phyloP scores from a whole-genome alignment of 441 rosid genomes.

The Metrosideros polymorpha region DNA sequence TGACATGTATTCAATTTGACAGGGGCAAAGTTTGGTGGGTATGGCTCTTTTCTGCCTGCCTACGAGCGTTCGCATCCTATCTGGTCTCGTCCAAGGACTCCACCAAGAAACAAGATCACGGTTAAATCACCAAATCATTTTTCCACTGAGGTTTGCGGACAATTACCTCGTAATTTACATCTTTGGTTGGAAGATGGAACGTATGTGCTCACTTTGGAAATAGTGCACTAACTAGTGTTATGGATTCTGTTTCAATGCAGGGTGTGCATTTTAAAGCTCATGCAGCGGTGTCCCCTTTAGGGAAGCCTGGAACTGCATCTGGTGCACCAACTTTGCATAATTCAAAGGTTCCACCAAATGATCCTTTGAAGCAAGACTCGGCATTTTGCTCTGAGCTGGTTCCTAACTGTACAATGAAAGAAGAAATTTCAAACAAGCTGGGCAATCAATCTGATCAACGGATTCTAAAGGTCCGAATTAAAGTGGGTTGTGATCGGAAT shows the following conservation, averaged over 20 bases:
- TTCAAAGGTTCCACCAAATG: slow-evolving; percentile 13
- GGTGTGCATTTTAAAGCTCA: slow-evolving; percentile 26
- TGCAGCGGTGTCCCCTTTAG: slow-evolving; percentile 8
- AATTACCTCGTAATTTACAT: not conserved
- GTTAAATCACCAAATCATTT: slow-evolving; percentile 27
- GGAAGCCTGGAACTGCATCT: slow-evolving; percentile 12
- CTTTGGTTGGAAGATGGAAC: slow-evolving; percentile 1
- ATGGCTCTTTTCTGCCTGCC: slow-evolving; percentile 18
- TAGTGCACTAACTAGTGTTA: slow-evolving; percentile 14
- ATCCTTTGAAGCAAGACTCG: slow-evolving; percentile 20
- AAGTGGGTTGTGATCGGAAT: slow-evolving; percentile 17
- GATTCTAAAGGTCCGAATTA: slow-evolving; percentile 26
- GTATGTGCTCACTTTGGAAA: not conserved
- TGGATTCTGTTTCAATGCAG: slow-evolving; percentile 27
- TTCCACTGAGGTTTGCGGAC: slow-evolving; percentile 23
- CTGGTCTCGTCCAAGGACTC: slow-evolving; percentile 17
- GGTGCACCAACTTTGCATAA: slow-evolving; percentile 1
- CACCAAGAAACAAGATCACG: slow-evolving; percentile 10
- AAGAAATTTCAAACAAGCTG: slow-evolving; percentile 13
- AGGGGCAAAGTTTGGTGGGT: slow-evolving; percentile 18
- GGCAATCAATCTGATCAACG: slow-evolving; percentile 15
- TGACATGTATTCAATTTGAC: slow-evolving; percentile 9
- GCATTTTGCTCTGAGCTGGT: slow-evolving; percentile 15
- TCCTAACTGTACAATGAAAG: slow-evolving; percentile 5
- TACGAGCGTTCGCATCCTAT: slow-evolving; percentile 12